Evolutionary conservation across 805 yeast species (phyloP).

Genomic region (Wickerhamomyces chambardii): DNA sequence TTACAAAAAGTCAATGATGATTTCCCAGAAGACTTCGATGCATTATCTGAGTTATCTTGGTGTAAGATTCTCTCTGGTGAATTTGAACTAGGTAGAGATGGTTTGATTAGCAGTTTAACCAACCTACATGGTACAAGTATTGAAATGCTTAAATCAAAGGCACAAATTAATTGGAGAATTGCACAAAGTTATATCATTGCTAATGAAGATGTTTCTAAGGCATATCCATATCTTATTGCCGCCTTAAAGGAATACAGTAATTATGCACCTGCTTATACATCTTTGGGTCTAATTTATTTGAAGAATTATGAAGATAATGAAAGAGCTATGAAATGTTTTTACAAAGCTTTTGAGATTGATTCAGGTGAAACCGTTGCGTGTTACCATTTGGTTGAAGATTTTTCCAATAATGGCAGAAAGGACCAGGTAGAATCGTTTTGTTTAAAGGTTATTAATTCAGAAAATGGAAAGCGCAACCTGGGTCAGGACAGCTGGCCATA

Average conservation of each 20-base stretch:
- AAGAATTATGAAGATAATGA: conserved; percentile 45
- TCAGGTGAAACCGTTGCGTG: conserved; percentile 72
- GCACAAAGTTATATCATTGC: conserved; percentile 50
- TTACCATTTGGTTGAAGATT: conserved; percentile 56
- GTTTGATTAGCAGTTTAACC: conserved; percentile 33
- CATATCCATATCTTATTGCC: conserved; percentile 49
- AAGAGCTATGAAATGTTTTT: conserved; percentile 79
- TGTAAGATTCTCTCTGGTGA: conserved; percentile 51
- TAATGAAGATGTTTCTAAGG: conserved; percentile 26
- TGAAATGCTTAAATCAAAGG: conserved; percentile 44
- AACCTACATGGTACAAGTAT: conserved; percentile 41
- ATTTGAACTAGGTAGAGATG: conserved; percentile 39
- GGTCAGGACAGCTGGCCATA: conserved; percentile 71
- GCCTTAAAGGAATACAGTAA: conserved; percentile 57
- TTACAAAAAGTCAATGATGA: conserved; percentile 40
- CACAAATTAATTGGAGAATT: conserved; percentile 61
- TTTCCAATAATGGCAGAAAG: conserved; percentile 71
- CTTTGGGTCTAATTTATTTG: conserved; percentile 69
- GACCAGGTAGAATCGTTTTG: conserved; percentile 71
- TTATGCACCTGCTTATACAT: conserved; percentile 73
- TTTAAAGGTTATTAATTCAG: conserved; percentile 54
- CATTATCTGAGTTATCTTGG: conserved; percentile 72
- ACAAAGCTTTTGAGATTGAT: conserved; percentile 84
- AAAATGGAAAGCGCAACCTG: conserved; percentile 42
- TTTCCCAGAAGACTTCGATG: conserved; percentile 46